Evolutionary conservation across 164 flowering plant species (phyloP), one percentile per base, ranked within the genome.

Genomic region (Annona squamosa): DNA sequence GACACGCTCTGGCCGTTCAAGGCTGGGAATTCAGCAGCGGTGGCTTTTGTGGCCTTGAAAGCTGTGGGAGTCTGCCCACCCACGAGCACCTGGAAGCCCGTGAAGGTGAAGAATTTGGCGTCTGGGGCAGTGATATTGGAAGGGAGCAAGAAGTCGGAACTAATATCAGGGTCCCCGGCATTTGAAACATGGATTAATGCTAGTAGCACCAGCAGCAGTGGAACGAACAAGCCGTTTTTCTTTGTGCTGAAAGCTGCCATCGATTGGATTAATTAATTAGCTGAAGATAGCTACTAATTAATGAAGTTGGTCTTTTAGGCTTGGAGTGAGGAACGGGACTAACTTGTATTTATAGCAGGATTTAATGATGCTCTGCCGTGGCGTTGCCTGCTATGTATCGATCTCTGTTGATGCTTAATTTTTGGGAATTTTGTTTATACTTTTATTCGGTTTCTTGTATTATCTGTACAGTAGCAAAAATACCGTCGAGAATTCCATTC

Each of bases 1-100:
- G 68, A 83, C 41, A 79, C 82, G 26, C 85, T 79, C 57, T 83
- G 83, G 1, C 85, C 83, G 43, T 26, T 72, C 6, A 82, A 75
- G 10, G 80, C 80, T 0, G 81, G 85, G 57, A 81, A 79, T 48
- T 83, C 80, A 16, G 68, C 76, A 77, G 74, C 70, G 74, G 70
- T 77, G 4, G 77, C 83, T 69, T 80, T 83, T 16, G 77, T 65
- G 12, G 42, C 68, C 44, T 65, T 65, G 43, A 65, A 65, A 6
- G 44, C 42, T 10, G 46, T 65, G 1, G 68, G 68, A 7, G 45
- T 9, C 19, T 48, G 19, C 4, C 56, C 26, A 46, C 1, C 71
- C 5, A 45, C 71, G 16, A 68, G 71, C 6, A 19, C 71, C 26
- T 57, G 71, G 3, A 68, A 7, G 56, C 56, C 56, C 9, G 59